Conservation (phyloP, 371 early-diverging fungal species). For the Syncephalis fuscata region DNA sequence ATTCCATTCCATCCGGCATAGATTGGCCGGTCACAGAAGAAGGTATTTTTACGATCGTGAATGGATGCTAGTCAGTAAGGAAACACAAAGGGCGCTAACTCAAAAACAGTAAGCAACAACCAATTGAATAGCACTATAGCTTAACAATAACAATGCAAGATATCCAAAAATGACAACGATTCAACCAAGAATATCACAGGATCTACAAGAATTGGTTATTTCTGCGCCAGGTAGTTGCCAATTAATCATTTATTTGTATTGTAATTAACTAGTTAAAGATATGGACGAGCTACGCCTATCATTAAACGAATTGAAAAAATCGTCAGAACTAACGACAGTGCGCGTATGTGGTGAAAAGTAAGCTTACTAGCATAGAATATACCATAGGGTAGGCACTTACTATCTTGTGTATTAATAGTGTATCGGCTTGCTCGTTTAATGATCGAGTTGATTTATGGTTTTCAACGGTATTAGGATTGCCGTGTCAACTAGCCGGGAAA, state of each 20-base stretch:
- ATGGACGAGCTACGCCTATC: not conserved
- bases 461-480: constrained; percentile 25
- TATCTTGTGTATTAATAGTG: constrained; percentile 7
- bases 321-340: constrained; percentile 5
- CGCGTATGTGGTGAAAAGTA: constrained; percentile 7
- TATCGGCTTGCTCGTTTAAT: constrained; percentile 13
- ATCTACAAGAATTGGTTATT: constrained; percentile 1
- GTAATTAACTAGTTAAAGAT: not conserved
- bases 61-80: constrained; percentile 27
- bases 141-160: not conserved
- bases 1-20: constrained; percentile 15
- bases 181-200: constrained; percentile 2
- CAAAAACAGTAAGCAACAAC: constrained; percentile 2
- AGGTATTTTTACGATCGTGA: constrained; percentile 43
- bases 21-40: constrained; percentile 34
- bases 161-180: constrained; percentile 6
- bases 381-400: not conserved
- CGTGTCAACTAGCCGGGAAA: constrained; percentile 26
- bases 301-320: constrained; percentile 5
- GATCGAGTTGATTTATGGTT: constrained; percentile 26
- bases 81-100: constrained; percentile 1
- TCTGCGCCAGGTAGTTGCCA: constrained; percentile 4
- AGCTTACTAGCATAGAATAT: constrained; percentile 5
- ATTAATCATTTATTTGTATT: not conserved
- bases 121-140: too few relatives aligned